Percentiles rank a stretch among this genome's conserved stretches.
Conservation (phyloP, 345 rosid genomes). For the Fremontodendron californicum region DNA sequence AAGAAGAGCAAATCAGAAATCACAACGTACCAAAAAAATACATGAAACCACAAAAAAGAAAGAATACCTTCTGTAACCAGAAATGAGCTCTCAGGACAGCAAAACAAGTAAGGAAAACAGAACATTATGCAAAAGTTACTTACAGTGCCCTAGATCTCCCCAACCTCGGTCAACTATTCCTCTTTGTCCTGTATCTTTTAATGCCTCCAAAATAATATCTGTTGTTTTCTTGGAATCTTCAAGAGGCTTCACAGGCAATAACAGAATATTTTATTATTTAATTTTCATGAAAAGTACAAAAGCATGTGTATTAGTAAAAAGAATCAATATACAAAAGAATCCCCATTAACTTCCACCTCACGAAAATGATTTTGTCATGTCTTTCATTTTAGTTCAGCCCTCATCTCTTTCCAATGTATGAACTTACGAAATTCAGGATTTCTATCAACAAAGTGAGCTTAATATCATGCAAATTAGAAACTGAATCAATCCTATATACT, state of each 20-base stretch:
- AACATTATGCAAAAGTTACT: background rate
- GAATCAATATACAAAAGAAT: background rate
- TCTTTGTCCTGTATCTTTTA: conserved; percentile 80
- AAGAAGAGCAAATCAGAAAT: background rate
- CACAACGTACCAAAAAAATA: background rate
- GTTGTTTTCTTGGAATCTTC: conserved; percentile 78
- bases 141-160: conserved; percentile 88
- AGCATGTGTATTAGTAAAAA: background rate
- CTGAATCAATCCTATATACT: conserved; percentile 1
- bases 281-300: background rate
- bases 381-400: background rate
- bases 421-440: background rate
- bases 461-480: background rate
- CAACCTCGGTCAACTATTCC: conserved; percentile 94
- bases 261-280: conserved; percentile 2
- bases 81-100: background rate
- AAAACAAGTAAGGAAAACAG: background rate
- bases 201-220: conserved; percentile 74
- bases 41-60: background rate
- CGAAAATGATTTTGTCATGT: background rate
- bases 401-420: background rate
- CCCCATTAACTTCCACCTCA: background rate
- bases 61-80: background rate
- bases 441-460: background rate
- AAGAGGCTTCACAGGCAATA: conserved; percentile 67